Evolutionary conservation across 2,329 filamentous ascomycete species (phyloP), one percentile per base, ranked within the genome.

Genomic region (Calonectria fujianensis): DNA sequence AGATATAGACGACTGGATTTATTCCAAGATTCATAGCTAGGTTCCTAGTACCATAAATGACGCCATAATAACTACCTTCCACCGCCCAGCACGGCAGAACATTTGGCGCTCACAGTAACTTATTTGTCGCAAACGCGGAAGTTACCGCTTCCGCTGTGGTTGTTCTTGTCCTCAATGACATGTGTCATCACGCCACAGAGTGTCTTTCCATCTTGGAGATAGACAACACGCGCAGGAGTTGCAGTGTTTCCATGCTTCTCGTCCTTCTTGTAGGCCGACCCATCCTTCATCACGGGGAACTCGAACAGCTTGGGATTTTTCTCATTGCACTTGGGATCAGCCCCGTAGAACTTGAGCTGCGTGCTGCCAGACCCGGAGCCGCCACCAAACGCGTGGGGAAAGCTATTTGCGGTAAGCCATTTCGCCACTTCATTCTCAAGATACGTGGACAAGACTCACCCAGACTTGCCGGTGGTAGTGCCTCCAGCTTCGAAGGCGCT

Each of bases 281-380:
- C 45, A 24, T 48, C n/a, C 10, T 48, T 48, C 45, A 48, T 24
- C 45, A 48, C 45, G 4, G 45, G 45, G 6, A 11, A 48, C 18
- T 48, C n/a, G 45, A 48, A 24, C 20, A 48, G 45, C 45, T 48
- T 48, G 18, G 45, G 45, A 13, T 48, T 48, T 24, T 24, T 48
- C 45, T 48, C 45, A 24, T 48, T 48, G 45, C 45, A 48, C 45
- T n/a, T 48, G 2, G 45, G 20, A 24, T 48, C 20, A 24, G 11
- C 45, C n/a, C 45, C 45, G 45, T 48, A 48, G n/a, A 48, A 48
- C 45, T 48, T 48, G 45, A 48, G 45, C n/a, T 48, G 45, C 9
- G 45, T 48, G 5, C 9, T 24, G 20, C 45, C n/a, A 24, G 45
- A 10, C 4, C 45, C n/a, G 24, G 45, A 48, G 9, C 45, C n/a